Evolutionary conservation across 1,139 yeast species (phyloP).

Genomic region (Pichia sp.): DNA sequence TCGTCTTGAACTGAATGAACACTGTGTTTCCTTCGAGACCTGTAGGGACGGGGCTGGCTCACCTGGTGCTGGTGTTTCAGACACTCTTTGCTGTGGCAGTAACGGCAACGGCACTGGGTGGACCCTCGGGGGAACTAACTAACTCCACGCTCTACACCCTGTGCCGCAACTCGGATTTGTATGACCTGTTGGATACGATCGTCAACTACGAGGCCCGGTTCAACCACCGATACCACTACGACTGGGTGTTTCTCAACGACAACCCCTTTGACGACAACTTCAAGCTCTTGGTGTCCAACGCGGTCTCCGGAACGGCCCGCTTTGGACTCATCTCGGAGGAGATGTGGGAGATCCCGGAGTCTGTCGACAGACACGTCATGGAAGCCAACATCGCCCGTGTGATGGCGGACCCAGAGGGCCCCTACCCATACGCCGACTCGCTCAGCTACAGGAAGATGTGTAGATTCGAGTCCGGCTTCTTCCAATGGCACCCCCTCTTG

Average conservation of each 20-base stretch:
- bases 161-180: slow-evolving; percentile 56
- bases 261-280: slow-evolving; percentile 50
- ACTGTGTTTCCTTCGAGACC: background rate
- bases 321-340: slow-evolving; percentile 59
- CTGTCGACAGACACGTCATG: slow-evolving; percentile 55
- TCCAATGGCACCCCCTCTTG: slow-evolving; percentile 48
- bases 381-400: slow-evolving; percentile 41
- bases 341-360: slow-evolving; percentile 69
- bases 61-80: background rate
- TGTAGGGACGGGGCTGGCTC: background rate
- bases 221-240: slow-evolving; percentile 50
- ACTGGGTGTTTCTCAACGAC: slow-evolving; percentile 61
- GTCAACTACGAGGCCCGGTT: slow-evolving; percentile 54
- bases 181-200: slow-evolving; percentile 45
- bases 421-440: slow-evolving; percentile 41
- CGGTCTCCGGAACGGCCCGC: slow-evolving; percentile 56
- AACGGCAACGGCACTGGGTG: slow-evolving; percentile 18
- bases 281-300: slow-evolving; percentile 37
- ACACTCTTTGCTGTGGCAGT: background rate
- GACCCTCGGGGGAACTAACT: background rate
- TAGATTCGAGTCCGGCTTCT: slow-evolving; percentile 66
- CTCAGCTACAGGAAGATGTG: slow-evolving; percentile 76
- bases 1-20: background rate
- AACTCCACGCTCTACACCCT: slow-evolving; percentile 53
- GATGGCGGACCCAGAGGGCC: slow-evolving; percentile 33